Evolutionary conservation across 1,284 basidiomycete species (phyloP), one percentile per base, ranked within the genome.

Genomic region (Cystobasidiaceae sp.): DNA sequence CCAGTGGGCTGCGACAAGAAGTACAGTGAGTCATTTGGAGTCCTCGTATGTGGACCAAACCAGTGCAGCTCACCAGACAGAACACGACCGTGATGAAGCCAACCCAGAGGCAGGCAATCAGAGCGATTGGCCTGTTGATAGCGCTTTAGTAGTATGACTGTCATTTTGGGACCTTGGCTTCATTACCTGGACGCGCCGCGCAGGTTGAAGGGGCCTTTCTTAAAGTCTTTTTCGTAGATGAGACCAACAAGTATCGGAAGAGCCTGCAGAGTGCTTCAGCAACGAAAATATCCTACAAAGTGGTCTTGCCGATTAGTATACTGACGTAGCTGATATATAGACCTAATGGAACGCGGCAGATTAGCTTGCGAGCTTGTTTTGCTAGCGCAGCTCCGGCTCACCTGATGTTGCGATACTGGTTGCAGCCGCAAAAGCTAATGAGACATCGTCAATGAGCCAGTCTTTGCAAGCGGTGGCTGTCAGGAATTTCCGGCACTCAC

Each of bases 181-280:
- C 37, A 39, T 39, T 39, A 39, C 37, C 37, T 82, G 0, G 84
- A 86, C 70, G 84, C 82, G 13, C 61, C 66, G 5, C 85, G 85
- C 45, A 88, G 82, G 70, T 87, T 83, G 80, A 87, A 89, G 0
- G 87, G 86, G 4, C 87, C 87, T 21, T 82, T 81, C 7, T 81
- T 78, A 75, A 88, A 89, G 5, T 80, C 75, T 11, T 81, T 75
- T 13, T 80, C 79, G 71, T 86, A 84, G 23, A 86, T 73, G 23
- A 88, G 80, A 2, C 86, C 82, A 5, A 88, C 79, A 0, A 82
- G 81, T 69, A 88, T 86, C 0, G 86, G 86, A 19, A 88, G 84
- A 7, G 79, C 85, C 84, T 69, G 9, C 0, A 54, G 33, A 59
- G 62, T 11, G 37, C n/a, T 39, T n/a, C n/a, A 11, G 37, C 11